Evolutionary conservation across 1,284 basidiomycete species (phyloP).

Genomic region (Leccinum solheimii): DNA sequence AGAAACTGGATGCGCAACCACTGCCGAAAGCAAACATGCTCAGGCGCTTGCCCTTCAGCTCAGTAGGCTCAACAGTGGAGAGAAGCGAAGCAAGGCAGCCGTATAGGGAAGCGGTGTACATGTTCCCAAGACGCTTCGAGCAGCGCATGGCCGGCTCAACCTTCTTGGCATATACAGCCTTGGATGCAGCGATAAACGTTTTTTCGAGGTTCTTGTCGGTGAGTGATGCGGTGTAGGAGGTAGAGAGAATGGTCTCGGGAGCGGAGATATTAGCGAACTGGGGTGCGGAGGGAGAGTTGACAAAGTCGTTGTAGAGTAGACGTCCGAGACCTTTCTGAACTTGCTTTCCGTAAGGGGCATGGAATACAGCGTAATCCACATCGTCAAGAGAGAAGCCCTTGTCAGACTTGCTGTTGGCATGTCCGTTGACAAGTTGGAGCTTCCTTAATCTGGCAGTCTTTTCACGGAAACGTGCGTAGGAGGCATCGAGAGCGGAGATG

Average conservation of each 20-base stretch:
- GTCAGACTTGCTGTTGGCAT: slow-evolving; percentile 35
- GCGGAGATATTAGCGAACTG: slow-evolving; percentile 76
- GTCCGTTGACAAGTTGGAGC: slow-evolving; percentile 40
- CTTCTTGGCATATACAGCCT: slow-evolving; percentile 68
- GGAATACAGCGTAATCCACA: slow-evolving; percentile 91
- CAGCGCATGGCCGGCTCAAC: slow-evolving; percentile 80
- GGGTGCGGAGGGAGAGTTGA: slow-evolving; percentile 72
- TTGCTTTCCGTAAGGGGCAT: slow-evolving; percentile 97
- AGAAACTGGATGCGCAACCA: slow-evolving; percentile 92
- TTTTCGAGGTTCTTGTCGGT: slow-evolving; percentile 96
- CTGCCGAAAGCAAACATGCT: slow-evolving; percentile 94
- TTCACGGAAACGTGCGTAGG: slow-evolving; percentile 85
- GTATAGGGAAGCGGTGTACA: slow-evolving; percentile 98
- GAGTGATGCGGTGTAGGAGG: slow-evolving; percentile 73
- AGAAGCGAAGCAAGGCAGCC: slow-evolving; percentile 88
- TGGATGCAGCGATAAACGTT: slow-evolving; percentile 79
- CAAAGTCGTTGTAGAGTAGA: slow-evolving; percentile 90
- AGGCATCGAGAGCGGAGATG: slow-evolving; percentile 89
- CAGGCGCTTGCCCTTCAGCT: slow-evolving; percentile 78
- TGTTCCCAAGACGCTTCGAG: slow-evolving; percentile 91
- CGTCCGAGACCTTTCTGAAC: slow-evolving; percentile 98
- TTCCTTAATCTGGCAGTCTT: slow-evolving; percentile 76
- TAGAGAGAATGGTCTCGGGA: slow-evolving; percentile 65
- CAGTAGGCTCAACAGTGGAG: slow-evolving; percentile 63
- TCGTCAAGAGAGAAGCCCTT: slow-evolving; percentile 68